Evolutionary conservation across 1,284 basidiomycete genomes (phyloP).

Genomic region (Mycena sp.): DNA sequence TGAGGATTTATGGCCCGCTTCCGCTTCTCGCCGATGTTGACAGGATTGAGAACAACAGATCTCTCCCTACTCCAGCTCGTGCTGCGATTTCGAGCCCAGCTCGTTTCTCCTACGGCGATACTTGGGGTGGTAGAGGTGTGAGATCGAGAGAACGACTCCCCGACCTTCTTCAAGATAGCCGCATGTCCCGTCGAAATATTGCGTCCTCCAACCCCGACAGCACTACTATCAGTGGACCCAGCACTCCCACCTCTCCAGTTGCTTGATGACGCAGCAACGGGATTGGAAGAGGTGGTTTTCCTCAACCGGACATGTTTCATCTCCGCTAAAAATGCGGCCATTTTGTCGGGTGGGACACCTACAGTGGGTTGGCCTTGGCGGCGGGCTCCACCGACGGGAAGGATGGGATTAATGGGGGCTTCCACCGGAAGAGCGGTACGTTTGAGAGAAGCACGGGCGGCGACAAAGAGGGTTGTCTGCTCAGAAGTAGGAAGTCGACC

Average conservation of each 20-base stretch:
- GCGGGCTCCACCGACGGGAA: slow-evolving; percentile 46
- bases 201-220: slow-evolving; percentile 16
- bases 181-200: slow-evolving; percentile 23
- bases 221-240: slow-evolving; percentile 16
- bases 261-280: slow-evolving; percentile 1
- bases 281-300: slow-evolving; percentile 17
- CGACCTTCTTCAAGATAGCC: slow-evolving; percentile 28
- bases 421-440: slow-evolving; percentile 65
- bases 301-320: slow-evolving; percentile 74
- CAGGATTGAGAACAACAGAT: slow-evolving; percentile 16
- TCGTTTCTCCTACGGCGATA: slow-evolving; percentile 7
- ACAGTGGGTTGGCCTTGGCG: slow-evolving; percentile 71
- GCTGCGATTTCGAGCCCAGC: slow-evolving; percentile 11
- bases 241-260: slow-evolving; percentile 11
- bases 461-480: slow-evolving; percentile 55
- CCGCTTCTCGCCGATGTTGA: slow-evolving; percentile 45
- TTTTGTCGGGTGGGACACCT: slow-evolving; percentile 77
- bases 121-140: slow-evolving; percentile 17
- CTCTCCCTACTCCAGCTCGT: slow-evolving; percentile 11
- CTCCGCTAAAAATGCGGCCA: slow-evolving; percentile 81
- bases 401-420: slow-evolving; percentile 66
- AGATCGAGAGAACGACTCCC: slow-evolving; percentile 23
- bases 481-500: slow-evolving; percentile 42
- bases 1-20: slow-evolving; percentile 41
- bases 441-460: slow-evolving; percentile 70